Evolutionary conservation across 306 rosid species (phyloP).

Genomic region (Cucurbita maxima): DNA sequence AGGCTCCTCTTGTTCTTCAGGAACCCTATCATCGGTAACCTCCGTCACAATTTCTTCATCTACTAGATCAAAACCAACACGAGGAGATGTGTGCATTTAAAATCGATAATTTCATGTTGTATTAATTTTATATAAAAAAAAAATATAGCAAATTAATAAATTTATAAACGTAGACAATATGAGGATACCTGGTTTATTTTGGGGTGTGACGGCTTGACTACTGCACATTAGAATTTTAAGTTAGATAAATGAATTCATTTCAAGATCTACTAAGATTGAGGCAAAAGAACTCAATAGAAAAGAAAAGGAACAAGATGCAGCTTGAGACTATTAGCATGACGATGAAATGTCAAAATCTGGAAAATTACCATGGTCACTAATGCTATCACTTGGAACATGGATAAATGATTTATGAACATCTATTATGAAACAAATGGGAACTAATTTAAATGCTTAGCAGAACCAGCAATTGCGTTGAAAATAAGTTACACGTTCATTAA

Average conservation of each 20-base stretch:
- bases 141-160: background rate
- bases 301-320: background rate
- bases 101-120: background rate
- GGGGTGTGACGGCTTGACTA: conserved; percentile 21
- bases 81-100: background rate
- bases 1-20: conserved; percentile 11
- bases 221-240: conserved; percentile 21
- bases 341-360: background rate
- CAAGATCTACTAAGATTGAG: background rate
- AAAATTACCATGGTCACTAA: background rate
- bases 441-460: background rate
- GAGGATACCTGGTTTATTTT: conserved; percentile 38
- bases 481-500: background rate
- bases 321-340: background rate
- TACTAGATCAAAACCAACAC: background rate
- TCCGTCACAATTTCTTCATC: conserved; percentile 6
- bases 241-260: background rate
- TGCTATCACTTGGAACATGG: background rate
- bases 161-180: background rate
- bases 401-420: background rate
- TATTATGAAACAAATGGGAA: background rate
- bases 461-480: background rate
- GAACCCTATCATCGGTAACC: background rate
- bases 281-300: background rate
- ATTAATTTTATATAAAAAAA: background rate